Evolutionary conservation across 2,329 filamentous ascomycete genomes (phyloP), one percentile per base, ranked within the genome.

Genomic region (Penicillium sp.): DNA sequence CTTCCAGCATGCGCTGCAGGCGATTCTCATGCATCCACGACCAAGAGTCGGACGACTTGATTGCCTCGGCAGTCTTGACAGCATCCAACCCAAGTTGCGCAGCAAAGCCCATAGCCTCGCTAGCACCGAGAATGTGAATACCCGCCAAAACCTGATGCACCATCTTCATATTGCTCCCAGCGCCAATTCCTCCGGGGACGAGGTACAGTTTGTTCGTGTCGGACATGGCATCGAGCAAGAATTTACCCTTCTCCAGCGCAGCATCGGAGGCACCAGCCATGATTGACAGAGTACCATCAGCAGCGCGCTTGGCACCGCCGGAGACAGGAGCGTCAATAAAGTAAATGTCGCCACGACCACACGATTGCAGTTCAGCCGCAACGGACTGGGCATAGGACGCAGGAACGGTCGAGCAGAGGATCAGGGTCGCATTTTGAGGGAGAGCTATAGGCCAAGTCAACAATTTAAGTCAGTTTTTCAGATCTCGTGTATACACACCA

Each of bases 271-370:
- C 88, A 2, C 87, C 86, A 0, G 88, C 88, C 84, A 93, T 91
- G 70, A 93, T 92, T 6, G 88, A 89, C 43, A 92, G 77, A 0
- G 89, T 90, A 3, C 89, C 89, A 50, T 89, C 83, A 0, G 87
- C 88, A 1, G 89, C 89, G 36, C 89, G 82, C 10, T 83, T 80
- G 0, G 87, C 85, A 1, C 89, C 89, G 0, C 89, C 89, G 0
- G 88, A 91, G 0, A 92, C 89, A 0, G 89, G 89, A 22, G 84
- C 83, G 73, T 92, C 89, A 52, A 93, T 82, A 53, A 92, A 82
- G 51, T 81, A 78, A 33, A 92, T 81, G 69, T 92, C 89, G 2
- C 75, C 71, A 6, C 89, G 80, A 11, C 84, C 84, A 35, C 80
- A 74, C 10, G 80, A 77, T 53, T 78, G 77, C 2, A 92, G 78